Conservation (phyloP, 495 filamentous ascomycete species). For the Ramalina intermedia region DNA sequence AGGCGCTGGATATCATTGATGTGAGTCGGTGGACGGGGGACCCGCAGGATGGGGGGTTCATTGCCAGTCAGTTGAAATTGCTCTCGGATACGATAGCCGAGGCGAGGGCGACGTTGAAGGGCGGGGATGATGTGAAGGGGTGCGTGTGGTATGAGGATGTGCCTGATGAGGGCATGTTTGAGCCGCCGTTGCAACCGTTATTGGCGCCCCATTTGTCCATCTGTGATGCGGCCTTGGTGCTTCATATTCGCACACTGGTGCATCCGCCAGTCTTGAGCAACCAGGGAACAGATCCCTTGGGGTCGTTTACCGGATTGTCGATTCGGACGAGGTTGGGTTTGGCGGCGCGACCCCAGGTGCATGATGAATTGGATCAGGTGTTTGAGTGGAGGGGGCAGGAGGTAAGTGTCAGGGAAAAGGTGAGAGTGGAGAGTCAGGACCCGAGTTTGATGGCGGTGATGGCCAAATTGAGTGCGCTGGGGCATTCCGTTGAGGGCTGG, state of each 20-base stretch:
- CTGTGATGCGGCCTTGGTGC: constrained; percentile 60
- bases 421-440: constrained; percentile 82
- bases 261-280: constrained; percentile 38
- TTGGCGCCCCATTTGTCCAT: constrained; percentile 67
- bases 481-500: constrained; percentile 54
- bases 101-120: constrained; percentile 42
- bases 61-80: constrained; percentile 64
- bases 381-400: constrained; percentile 56
- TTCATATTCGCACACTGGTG: constrained; percentile 69
- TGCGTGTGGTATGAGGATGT: constrained; percentile 42
- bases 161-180: constrained; percentile 35
- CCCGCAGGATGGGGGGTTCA: constrained; percentile 45
- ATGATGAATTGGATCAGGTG: constrained; percentile 67
- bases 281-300: constrained; percentile 35
- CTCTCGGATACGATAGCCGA: constrained; percentile 63
- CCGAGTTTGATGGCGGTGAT: constrained; percentile 75
- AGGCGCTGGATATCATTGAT: constrained; percentile 63
- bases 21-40: constrained; percentile 56
- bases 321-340: constrained; percentile 38
- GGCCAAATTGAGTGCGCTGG: constrained; percentile 73
- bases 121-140: constrained; percentile 32
- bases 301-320: constrained; percentile 40
- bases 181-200: constrained; percentile 41
- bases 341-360: constrained; percentile 41
- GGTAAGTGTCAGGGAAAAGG: constrained; percentile 77